Conservation (phyloP, 495 filamentous ascomycete species). For the Daldinia bambusicola region DNA sequence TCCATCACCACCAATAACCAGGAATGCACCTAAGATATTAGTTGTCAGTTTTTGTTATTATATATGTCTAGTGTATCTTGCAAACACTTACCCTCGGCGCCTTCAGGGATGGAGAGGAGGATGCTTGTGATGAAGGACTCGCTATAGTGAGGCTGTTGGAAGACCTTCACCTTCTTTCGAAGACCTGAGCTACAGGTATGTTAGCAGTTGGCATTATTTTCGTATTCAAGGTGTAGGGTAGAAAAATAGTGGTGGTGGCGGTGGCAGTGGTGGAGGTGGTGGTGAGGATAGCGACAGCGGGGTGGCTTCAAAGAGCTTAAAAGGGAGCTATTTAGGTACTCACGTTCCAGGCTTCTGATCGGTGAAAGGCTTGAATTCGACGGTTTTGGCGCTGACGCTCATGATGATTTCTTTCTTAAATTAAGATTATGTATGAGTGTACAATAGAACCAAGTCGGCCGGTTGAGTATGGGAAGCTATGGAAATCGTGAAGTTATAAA, state of each 20-base stretch:
- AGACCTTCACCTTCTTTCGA: conserved; percentile 98
- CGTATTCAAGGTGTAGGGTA: too few species aligned
- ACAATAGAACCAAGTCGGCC: neutral
- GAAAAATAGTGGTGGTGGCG: neutral
- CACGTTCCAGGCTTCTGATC: conserved; percentile 99
- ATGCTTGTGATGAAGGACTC: conserved; percentile 95
- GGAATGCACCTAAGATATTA: conserved; percentile 69
- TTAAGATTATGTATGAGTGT: neutral
- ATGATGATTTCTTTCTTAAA: conserved; percentile 54
- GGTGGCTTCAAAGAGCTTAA: conserved; percentile 37
- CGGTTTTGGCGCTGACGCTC: conserved; percentile 78
- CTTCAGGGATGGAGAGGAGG: conserved; percentile 95
- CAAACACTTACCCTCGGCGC: conserved; percentile 66
- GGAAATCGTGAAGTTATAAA: conserved; percentile 17
- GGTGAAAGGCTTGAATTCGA: conserved; percentile 80
- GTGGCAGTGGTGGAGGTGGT: neutral
- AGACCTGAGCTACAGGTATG: conserved; percentile 80
- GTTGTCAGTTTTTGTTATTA: conserved; percentile 1
- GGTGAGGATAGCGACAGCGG: conserved; percentile 44
- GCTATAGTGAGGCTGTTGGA: conserved; percentile 94
- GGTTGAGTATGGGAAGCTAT: neutral
- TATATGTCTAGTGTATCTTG: neutral
- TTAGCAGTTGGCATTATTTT: conserved; percentile 35
- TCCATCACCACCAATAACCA: conserved; percentile 98
- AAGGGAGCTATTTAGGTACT: conserved; percentile 67